Percentiles rank a stretch among this genome's conserved stretches.
Evolutionary conservation across 768 basidiomycete species (phyloP).

Genomic region (Boletus insuetus): DNA sequence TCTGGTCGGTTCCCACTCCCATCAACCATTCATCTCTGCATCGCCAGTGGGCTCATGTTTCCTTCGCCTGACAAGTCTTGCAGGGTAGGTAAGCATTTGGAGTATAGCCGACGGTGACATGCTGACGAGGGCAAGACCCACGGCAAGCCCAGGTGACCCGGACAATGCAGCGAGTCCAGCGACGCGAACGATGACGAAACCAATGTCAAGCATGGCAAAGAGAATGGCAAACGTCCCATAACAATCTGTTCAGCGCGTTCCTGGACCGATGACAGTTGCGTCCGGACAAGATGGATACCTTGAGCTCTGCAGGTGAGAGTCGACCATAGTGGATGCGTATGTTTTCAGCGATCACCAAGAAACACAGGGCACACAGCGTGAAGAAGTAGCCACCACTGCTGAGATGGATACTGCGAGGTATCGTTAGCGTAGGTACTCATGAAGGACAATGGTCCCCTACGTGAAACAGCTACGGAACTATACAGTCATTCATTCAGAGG

Average conservation of each 20-base stretch:
- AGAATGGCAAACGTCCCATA: constrained; percentile 14
- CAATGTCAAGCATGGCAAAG: constrained; percentile 19
- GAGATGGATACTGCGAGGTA: constrained; percentile 19
- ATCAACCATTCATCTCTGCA: neutral
- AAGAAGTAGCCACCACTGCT: constrained; percentile 2
- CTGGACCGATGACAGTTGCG: neutral
- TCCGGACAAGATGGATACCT: constrained; percentile 12
- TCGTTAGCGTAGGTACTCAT: neutral
- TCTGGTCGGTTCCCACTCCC: neutral
- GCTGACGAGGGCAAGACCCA: constrained; percentile 9
- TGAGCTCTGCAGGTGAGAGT: constrained; percentile 21
- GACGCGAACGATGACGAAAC: constrained; percentile 18
- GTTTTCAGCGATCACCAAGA: constrained; percentile 20
- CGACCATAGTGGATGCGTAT: constrained; percentile 20
- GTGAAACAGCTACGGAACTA: constrained; percentile 16
- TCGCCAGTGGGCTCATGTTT: neutral
- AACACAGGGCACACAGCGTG: constrained; percentile 10
- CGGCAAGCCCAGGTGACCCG: constrained; percentile 8
- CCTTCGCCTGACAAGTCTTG: neutral
- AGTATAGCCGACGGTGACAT: constrained; percentile 5
- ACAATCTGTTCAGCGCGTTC: constrained; percentile 10
- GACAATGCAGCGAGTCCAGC: constrained; percentile 11
- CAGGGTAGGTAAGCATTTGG: neutral
- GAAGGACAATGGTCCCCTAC: constrained; percentile 1
- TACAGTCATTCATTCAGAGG: neutral